Base-by-base conservation (phyloP, 257 asterid species). In the Ajuga chamaepitys region DNA sequence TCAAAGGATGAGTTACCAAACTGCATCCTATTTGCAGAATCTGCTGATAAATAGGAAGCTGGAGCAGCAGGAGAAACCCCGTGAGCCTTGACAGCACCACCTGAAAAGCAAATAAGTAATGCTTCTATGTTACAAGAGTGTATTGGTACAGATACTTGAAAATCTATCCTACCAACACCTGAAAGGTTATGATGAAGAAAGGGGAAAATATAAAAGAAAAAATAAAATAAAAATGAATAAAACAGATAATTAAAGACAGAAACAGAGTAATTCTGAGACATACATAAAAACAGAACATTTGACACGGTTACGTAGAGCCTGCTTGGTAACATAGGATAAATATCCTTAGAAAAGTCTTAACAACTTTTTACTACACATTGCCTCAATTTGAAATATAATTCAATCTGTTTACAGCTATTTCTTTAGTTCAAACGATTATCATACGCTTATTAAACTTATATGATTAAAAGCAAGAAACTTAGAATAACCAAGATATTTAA, bases 1-100 rank as follows among this genome's bases (percentile, higher is more conserved):
- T 86, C 97, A 61, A 78, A 72, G 61, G 95, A 75, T 70, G 96
- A 80, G 82, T 78, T 81, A 35, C 82, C 85, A 79, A 81, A 88
- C 75, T 81, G 94, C 88, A 81, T 71, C 66, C 80, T 80, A 77
- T 74, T 75, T 35, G 88, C 84, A 21, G 88, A 66, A 62, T 88
- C 99, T 73, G 80, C 73, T 10, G 83, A 70, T 34, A 79, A 77
- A 72, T 84, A 84, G 51, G 90, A 83, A 73, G 84, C 79, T 20
- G 89, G 73, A 72, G 79, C 81, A 77, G 74, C 81, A 59, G 85
- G 57, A 20, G 81, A 38, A 72, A 75, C 73, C 66, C 85, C 95
- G 74, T 82, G 94, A 73, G 61, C 79, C 80, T 84, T 86, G 63
- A 55, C 69, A 59, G 82, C 79, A 64, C 83, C 87, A 66, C 90